These are phyloP conservation scores for Annulohypoxylon nitens DNA, from an alignment of 495 filamentous ascomycete species.

Conservation along the genomic window DNA sequence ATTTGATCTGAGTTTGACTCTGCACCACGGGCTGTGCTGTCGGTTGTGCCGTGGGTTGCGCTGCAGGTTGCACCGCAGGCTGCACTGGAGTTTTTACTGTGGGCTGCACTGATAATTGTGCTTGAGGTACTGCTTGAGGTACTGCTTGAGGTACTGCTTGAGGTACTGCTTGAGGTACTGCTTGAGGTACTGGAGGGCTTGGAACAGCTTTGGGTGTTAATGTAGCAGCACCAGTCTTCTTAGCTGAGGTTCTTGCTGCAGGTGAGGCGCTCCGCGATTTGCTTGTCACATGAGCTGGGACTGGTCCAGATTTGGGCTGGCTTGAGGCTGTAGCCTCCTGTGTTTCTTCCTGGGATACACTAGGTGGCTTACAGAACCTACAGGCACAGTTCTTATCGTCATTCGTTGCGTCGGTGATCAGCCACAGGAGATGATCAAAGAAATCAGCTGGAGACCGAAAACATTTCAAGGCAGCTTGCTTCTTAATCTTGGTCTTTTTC, in stretches of 20 bases:
- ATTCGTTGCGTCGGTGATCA: slow-evolving; percentile 48
- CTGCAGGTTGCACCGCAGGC: neutral
- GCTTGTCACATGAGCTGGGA: neutral
- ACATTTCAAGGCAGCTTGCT: slow-evolving; percentile 20
- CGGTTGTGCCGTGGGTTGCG: neutral
- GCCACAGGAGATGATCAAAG: slow-evolving; percentile 57
- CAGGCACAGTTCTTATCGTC: slow-evolving; percentile 55
- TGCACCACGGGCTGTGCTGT: neutral
- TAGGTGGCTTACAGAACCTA: slow-evolving; percentile 44
- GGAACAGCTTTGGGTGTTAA: slow-evolving; percentile 11
- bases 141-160: too few relatives aligned
- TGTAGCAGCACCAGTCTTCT: slow-evolving; percentile 13
- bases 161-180: too few relatives aligned
- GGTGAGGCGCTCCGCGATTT: neutral
- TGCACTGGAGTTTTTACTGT: neutral
- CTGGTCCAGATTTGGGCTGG: slow-evolving; percentile 1
- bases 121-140: neutral
- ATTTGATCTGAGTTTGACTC: slow-evolving; percentile 22
- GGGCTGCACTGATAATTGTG: neutral
- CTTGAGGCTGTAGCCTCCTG: slow-evolving; percentile 1
- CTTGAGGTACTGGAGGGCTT: neutral
- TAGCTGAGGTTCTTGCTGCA: slow-evolving; percentile 1
- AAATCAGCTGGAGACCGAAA: slow-evolving; percentile 60
- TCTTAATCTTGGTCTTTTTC: neutral
- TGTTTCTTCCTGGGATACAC: neutral